These are phyloP conservation scores for Salvia splendens DNA, from an alignment of 257 asterid genomes.

Conservation along the genomic window DNA sequence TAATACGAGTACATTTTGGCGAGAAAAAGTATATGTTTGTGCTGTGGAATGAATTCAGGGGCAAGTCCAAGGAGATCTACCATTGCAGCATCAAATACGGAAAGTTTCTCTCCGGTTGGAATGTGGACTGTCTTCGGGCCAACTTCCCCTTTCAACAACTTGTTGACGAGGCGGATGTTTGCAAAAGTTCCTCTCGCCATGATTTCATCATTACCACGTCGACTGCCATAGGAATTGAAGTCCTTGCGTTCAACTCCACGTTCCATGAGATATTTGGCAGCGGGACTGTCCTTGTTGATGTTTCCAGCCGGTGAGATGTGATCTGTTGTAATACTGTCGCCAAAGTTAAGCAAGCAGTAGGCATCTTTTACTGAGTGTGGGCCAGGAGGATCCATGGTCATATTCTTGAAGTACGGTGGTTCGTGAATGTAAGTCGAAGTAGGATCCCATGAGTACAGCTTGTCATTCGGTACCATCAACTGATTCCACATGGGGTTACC, in stretches of 20 bases:
- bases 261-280: constrained; percentile 77
- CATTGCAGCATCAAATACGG: constrained; percentile 89
- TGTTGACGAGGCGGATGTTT: constrained; percentile 86
- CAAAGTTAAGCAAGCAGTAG: constrained; percentile 87
- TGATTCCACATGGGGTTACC: constrained; percentile 95
- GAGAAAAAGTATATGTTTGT: not conserved
- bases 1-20: constrained; percentile 11
- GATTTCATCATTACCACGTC: constrained; percentile 95
- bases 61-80: constrained; percentile 38
- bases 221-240: constrained; percentile 94
- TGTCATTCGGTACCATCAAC: constrained; percentile 60
- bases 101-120: constrained; percentile 83
- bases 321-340: constrained; percentile 92
- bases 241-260: constrained; percentile 83
- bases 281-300: constrained; percentile 93
- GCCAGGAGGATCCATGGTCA: constrained; percentile 97
- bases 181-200: constrained; percentile 99
- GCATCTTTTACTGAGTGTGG: constrained; percentile 93
- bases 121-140: constrained; percentile 90
- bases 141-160: constrained; percentile 86
- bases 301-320: constrained; percentile 98
- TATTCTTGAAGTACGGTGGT: constrained; percentile 88
- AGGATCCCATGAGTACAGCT: constrained; percentile 84
- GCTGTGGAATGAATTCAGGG: not conserved
- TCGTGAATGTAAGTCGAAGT: constrained; percentile 90